phyloP scores from a whole-genome alignment of 768 basidiomycete species.

The Leucosporidium scottii region DNA sequence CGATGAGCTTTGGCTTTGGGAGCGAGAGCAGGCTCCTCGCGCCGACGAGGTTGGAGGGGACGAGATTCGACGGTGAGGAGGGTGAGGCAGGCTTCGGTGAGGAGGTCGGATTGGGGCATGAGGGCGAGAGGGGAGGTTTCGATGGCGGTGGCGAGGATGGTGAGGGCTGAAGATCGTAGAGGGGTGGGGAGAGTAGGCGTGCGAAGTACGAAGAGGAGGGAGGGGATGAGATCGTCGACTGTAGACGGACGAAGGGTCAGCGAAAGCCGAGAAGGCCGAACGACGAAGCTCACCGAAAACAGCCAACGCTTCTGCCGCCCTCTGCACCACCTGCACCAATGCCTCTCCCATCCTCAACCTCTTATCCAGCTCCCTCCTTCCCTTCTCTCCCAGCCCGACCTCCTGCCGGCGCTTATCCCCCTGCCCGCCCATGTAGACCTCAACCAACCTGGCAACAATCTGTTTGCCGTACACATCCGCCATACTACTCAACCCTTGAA shows the following conservation, averaged over 20 bases:
- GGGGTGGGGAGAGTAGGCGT: conserved; percentile 58
- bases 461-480: conserved; percentile 69
- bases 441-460: conserved; percentile 60
- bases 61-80: conserved; percentile 50
- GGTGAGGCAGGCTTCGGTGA: conserved; percentile 65
- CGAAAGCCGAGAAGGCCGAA: not conserved
- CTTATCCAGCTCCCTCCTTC: conserved; percentile 58
- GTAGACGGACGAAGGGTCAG: conserved; percentile 9
- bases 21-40: not conserved
- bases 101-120: conserved; percentile 55
- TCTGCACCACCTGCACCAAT: conserved; percentile 63
- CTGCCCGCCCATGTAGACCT: conserved; percentile 52
- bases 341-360: conserved; percentile 78
- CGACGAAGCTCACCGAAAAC: conserved; percentile 53
- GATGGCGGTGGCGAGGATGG: conserved; percentile 65
- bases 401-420: conserved; percentile 49
- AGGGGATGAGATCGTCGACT: conserved; percentile 66
- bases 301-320: conserved; percentile 62
- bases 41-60: conserved; percentile 5
- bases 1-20: not conserved
- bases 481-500: conserved; percentile 81
- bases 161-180: conserved; percentile 61
- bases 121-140: conserved; percentile 59
- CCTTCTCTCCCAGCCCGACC: conserved; percentile 40
- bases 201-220: conserved; percentile 60